phyloP scores from a whole-genome alignment of 768 basidiomycete species.

The Auricularia sp. region DNA sequence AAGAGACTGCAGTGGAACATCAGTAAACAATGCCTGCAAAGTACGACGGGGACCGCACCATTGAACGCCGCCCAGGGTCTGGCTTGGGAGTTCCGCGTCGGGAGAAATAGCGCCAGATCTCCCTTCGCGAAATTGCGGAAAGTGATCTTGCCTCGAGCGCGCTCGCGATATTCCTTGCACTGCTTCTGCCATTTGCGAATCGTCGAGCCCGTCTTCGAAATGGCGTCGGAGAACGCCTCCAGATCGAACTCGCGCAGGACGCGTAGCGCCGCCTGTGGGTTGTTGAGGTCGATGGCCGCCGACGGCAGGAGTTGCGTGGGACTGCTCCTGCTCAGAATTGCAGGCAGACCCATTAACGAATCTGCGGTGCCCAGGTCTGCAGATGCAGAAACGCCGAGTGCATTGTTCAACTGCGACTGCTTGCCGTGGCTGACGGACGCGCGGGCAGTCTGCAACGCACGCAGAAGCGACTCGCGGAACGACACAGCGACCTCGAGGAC shows the following conservation, averaged over 20 bases:
- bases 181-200: slow-evolving; percentile 97
- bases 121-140: slow-evolving; percentile 93
- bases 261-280: slow-evolving; percentile 55
- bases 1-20: slow-evolving; percentile 52
- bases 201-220: slow-evolving; percentile 71
- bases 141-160: slow-evolving; percentile 93
- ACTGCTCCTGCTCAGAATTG: neutral
- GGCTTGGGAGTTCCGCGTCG: slow-evolving; percentile 85
- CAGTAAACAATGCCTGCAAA: neutral
- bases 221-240: slow-evolving; percentile 73
- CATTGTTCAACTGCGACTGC: neutral
- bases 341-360: neutral
- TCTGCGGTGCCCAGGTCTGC: neutral
- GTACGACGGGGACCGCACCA: slow-evolving; percentile 37
- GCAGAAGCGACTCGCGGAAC: slow-evolving; percentile 68
- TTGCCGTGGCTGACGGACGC: neutral
- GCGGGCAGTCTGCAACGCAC: slow-evolving; percentile 46
- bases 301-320: neutral
- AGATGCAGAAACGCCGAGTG: neutral
- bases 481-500: slow-evolving; percentile 70
- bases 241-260: slow-evolving; percentile 67
- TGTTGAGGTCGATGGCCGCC: slow-evolving; percentile 60
- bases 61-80: slow-evolving; percentile 99
- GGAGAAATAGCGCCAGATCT: slow-evolving; percentile 90
- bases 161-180: slow-evolving; percentile 89